Evolutionary conservation across 306 rosid species (phyloP).

Genomic region (Prunus fruticosa): DNA sequence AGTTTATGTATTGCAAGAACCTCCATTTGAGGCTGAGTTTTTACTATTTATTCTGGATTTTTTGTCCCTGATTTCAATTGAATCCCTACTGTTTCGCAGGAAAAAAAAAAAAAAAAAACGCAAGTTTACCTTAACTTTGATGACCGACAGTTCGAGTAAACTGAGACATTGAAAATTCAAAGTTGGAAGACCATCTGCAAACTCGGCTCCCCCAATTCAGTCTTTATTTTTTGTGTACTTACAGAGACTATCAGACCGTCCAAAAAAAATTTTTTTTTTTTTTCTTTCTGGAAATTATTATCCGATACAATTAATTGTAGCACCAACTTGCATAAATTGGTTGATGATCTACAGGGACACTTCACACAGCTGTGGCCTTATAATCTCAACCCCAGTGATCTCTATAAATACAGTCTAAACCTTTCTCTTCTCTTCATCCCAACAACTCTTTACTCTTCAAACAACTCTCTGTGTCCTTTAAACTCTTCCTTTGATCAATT

Average conservation of each 20-base stretch:
- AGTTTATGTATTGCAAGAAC: too few relatives aligned
- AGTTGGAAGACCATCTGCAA: neutral
- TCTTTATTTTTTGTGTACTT: too few relatives aligned
- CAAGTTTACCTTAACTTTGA: neutral
- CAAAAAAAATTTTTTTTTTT: neutral
- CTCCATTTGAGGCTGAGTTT: too few relatives aligned
- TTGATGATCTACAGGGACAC: neutral
- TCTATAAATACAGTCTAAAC: neutral
- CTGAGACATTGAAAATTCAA: neutral
- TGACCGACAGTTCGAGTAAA: neutral
- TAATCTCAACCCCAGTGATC: neutral
- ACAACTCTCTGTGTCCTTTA: neutral
- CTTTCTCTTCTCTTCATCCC: constrained; percentile 7
- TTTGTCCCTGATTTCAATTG: too few relatives aligned
- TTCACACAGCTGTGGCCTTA: neutral
- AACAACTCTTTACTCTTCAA: neutral
- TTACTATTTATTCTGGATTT: too few relatives aligned
- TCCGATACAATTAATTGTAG: neutral
- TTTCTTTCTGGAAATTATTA: neutral
- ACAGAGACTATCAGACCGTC: neutral
- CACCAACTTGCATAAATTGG: neutral
- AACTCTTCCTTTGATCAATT: constrained; percentile 1
- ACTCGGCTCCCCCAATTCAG: neutral
- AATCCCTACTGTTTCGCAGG: too few relatives aligned
- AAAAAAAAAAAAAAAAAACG: too few relatives aligned